Evolutionary conservation across 2,329 filamentous ascomycete genomes (phyloP).

Genomic region (Sporothrix humicola): DNA sequence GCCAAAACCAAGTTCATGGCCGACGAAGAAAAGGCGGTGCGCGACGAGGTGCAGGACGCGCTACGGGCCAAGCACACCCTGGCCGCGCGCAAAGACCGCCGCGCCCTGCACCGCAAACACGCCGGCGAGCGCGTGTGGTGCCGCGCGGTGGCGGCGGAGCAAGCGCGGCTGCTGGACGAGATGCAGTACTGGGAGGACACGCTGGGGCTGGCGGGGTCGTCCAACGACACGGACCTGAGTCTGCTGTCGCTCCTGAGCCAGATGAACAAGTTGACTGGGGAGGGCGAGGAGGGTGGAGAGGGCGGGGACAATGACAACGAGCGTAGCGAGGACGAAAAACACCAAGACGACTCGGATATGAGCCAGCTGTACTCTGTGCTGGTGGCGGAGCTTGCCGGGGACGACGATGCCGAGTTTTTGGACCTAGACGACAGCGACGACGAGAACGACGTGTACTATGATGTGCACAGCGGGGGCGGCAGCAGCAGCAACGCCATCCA

Average conservation of each 20-base stretch:
- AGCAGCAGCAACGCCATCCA: not conserved
- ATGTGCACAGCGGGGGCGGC: not conserved
- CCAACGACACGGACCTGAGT: conserved; percentile 37
- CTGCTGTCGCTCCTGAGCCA: conserved; percentile 36
- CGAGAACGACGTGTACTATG: not conserved
- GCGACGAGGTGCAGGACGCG: conserved; percentile 53
- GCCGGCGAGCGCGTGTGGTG: conserved; percentile 56
- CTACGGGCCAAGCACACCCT: conserved; percentile 44
- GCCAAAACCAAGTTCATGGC: conserved; percentile 46
- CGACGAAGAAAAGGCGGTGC: conserved; percentile 50
- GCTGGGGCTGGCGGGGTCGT: conserved; percentile 45
- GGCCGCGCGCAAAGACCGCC: conserved; percentile 41
- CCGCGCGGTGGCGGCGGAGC: conserved; percentile 52
- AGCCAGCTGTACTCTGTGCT: conserved; percentile 29
- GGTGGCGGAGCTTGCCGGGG: conserved; percentile 24
- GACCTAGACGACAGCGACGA: not conserved
- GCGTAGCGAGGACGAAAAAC: no score
- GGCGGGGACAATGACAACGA: no score
- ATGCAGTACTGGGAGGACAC: conserved; percentile 48
- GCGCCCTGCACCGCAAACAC: conserved; percentile 45
- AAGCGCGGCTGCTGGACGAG: conserved; percentile 50
- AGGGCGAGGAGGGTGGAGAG: not conserved
- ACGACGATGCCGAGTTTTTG: not conserved
- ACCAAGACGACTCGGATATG: not conserved
- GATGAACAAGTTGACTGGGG: conserved; percentile 6